These are phyloP conservation scores for Isatis tinctoria DNA, from an alignment of 345 rosid genomes.

Conservation along the genomic window DNA sequence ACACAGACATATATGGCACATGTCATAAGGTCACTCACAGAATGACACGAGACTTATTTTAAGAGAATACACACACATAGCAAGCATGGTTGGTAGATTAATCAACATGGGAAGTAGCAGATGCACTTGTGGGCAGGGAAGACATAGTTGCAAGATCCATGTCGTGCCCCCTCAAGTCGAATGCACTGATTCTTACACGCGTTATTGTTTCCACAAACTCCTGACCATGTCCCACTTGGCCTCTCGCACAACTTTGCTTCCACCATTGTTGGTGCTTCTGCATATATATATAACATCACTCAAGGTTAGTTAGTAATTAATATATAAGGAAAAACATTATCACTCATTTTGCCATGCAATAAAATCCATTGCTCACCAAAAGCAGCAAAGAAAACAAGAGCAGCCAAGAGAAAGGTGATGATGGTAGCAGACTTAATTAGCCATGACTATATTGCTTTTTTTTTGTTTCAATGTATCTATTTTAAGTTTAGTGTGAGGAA, in stretches of 20 bases:
- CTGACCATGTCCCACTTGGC: slow-evolving; percentile 14
- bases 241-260: slow-evolving; percentile 16
- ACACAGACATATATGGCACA: background rate
- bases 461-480: background rate
- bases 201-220: background rate
- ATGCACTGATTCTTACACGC: slow-evolving; percentile 26
- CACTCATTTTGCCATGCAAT: background rate
- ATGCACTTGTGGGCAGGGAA: slow-evolving; percentile 7
- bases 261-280: slow-evolving; percentile 10
- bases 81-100: background rate
- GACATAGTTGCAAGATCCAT: slow-evolving; percentile 12
- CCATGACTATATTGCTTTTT: background rate
- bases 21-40: background rate
- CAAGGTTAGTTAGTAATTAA: background rate
- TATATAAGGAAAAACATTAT: background rate
- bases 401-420: background rate
- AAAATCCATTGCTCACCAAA: background rate
- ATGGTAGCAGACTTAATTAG: slow-evolving; percentile 3
- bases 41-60: background rate
- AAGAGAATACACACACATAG: background rate
- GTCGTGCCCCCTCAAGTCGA: slow-evolving; percentile 23
- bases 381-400: slow-evolving; percentile 18
- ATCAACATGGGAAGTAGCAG: slow-evolving; percentile 4
- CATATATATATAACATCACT: background rate
- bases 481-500: background rate